phyloP scores from a whole-genome alignment of 352 stramenopile genomes.

The Aphanomyces invadans region DNA sequence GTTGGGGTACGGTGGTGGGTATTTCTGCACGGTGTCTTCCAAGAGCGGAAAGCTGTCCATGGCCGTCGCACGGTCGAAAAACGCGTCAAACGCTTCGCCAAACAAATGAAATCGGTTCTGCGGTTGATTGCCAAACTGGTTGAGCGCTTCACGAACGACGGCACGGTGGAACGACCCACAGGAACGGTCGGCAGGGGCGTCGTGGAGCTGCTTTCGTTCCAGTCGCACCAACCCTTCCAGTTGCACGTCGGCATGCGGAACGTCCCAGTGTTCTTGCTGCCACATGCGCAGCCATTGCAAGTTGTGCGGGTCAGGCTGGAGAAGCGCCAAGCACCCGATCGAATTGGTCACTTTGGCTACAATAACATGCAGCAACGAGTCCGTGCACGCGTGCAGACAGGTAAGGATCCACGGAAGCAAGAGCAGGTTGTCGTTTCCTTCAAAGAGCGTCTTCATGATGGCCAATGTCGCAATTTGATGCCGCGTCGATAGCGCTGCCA shows the following conservation, averaged over 20 bases:
- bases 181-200: constrained; percentile 6
- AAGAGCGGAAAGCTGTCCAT: constrained; percentile 39
- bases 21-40: constrained; percentile 27
- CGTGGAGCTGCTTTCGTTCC: constrained; percentile 44
- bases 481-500: constrained; percentile 27
- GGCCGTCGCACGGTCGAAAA: constrained; percentile 39
- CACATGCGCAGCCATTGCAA: constrained; percentile 20
- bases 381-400: constrained; percentile 53
- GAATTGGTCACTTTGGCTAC: constrained; percentile 26
- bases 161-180: constrained; percentile 30
- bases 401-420: constrained; percentile 65
- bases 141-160: constrained; percentile 39
- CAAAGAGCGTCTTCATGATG: constrained; percentile 63
- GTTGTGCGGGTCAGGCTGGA: constrained; percentile 9
- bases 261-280: constrained; percentile 32
- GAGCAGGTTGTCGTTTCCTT: constrained; percentile 64
- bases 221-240: constrained; percentile 41
- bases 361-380: constrained; percentile 36
- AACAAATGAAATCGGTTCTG: constrained; percentile 36
- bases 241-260: constrained; percentile 40
- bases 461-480: constrained; percentile 62
- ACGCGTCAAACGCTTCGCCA: constrained; percentile 41
- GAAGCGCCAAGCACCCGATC: constrained; percentile 8
- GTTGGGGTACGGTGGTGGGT: constrained; percentile 6
- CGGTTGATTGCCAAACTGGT: constrained; percentile 32